phyloP scores from a whole-genome alignment of 306 rosid genomes.

The Cicer judaicum region DNA sequence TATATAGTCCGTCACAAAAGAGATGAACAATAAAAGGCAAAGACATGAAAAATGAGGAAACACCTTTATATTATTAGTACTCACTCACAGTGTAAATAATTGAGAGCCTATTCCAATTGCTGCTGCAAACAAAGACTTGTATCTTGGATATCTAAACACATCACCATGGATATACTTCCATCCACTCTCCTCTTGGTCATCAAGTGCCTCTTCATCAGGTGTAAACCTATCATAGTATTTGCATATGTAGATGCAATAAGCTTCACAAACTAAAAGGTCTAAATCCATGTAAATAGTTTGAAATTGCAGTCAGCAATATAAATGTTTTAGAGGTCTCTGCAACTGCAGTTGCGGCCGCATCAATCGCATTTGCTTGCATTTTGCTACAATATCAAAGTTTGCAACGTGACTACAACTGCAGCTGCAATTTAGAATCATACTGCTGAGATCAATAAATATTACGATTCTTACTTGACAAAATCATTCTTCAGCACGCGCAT shows the following conservation, averaged over 20 bases:
- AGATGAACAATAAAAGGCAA: constrained; percentile 28
- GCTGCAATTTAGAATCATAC: background rate
- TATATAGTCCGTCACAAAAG: constrained; percentile 33
- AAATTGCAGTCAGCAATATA: background rate
- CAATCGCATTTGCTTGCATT: background rate
- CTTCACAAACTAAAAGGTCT: background rate
- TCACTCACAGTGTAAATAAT: constrained; percentile 59
- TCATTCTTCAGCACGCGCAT: constrained; percentile 60
- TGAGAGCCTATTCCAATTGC: constrained; percentile 56
- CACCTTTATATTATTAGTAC: background rate
- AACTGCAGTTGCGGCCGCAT: background rate
- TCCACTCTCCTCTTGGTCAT: constrained; percentile 56
- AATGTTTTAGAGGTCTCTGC: background rate
- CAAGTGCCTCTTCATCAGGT: constrained; percentile 53
- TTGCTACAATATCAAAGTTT: background rate
- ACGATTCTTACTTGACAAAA: constrained; percentile 54
- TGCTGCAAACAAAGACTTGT: constrained; percentile 58
- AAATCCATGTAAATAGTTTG: background rate
- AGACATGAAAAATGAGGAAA: background rate
- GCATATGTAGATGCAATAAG: background rate
- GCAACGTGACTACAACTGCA: background rate
- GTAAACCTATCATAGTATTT: constrained; percentile 46
- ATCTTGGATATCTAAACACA: constrained; percentile 56
- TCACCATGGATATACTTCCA: constrained; percentile 60
- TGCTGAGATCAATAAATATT: background rate